A percentile compares a stretch with the other conserved stretches of the same genome.
Evolutionary conservation across 202 grass and related monocot genomes (phyloP).

Genomic region (Brachypodium distachyon): DNA sequence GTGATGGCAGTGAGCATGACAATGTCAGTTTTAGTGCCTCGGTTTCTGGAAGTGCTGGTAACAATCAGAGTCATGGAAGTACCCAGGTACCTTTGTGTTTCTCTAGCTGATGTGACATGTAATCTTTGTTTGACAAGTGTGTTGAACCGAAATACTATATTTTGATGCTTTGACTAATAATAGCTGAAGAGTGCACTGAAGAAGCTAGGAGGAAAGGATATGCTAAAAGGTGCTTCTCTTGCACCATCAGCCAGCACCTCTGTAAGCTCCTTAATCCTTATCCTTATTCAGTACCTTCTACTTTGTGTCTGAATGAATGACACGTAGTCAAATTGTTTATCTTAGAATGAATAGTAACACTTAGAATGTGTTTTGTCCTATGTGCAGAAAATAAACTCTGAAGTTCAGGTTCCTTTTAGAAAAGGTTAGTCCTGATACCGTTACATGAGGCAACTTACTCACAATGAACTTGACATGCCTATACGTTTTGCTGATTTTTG

Average conservation of each 20-base stretch:
- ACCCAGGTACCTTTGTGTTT: constrained; percentile 25
- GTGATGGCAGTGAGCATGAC: neutral
- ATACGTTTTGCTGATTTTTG: neutral
- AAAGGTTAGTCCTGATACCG: constrained; percentile 41
- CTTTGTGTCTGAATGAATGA: constrained; percentile 6
- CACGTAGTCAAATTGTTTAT: neutral
- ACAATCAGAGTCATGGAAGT: constrained; percentile 26
- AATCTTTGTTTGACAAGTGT: constrained; percentile 10
- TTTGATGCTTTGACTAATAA: constrained; percentile 26
- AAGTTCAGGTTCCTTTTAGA: constrained; percentile 21
- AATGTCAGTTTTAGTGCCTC: constrained; percentile 31
- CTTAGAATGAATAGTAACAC: neutral
- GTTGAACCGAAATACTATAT: neutral
- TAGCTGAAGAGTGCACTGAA: constrained; percentile 40
- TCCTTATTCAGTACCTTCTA: neutral
- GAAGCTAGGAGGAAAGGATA: constrained; percentile 16
- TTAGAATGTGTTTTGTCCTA: neutral
- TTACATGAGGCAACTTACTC: neutral
- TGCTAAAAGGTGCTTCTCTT: constrained; percentile 26
- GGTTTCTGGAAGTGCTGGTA: constrained; percentile 25
- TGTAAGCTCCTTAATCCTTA: constrained; percentile 18
- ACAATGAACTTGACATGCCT: neutral
- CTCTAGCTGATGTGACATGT: neutral
- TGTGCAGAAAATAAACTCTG: constrained; percentile 39
- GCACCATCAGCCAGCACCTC: neutral